A percentile compares a stretch with the other conserved stretches of the same genome.
These are phyloP conservation scores for Phytophthora megakarya DNA, from an alignment of 352 stramenopile species.

Conservation along the genomic window DNA sequence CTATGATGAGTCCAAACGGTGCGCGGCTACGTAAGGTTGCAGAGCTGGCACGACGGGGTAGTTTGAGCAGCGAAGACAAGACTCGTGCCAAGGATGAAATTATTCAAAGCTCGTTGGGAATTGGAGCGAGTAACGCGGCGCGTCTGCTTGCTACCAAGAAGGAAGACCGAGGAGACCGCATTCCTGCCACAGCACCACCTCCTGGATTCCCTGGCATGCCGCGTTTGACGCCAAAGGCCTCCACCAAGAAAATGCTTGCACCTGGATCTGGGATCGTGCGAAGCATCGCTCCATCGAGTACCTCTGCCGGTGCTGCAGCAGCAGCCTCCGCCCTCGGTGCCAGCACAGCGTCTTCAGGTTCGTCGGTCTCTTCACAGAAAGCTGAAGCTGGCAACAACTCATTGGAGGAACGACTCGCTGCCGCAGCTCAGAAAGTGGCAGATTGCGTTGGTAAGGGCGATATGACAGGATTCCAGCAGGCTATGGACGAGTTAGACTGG, in stretches of 20 bases:
- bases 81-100: slow-evolving; percentile 86
- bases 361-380: slow-evolving; percentile 35
- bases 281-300: slow-evolving; percentile 30
- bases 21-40: slow-evolving; percentile 77
- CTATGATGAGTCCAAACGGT: slow-evolving; percentile 87
- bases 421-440: slow-evolving; percentile 68
- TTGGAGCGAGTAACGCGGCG: slow-evolving; percentile 65
- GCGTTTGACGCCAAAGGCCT: slow-evolving; percentile 57
- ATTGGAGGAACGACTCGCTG: slow-evolving; percentile 71
- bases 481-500: slow-evolving; percentile 82
- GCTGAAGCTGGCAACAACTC: slow-evolving; percentile 24
- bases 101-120: slow-evolving; percentile 85
- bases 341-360: slow-evolving; percentile 39
- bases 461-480: slow-evolving; percentile 81
- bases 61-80: slow-evolving; percentile 83
- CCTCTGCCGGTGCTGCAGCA: slow-evolving; percentile 24
- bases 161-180: slow-evolving; percentile 44
- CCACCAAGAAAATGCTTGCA: slow-evolving; percentile 51
- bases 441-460: slow-evolving; percentile 79
- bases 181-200: slow-evolving; percentile 36
- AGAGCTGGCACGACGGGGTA: slow-evolving; percentile 76
- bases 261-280: slow-evolving; percentile 64
- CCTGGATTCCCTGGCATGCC: slow-evolving; percentile 58
- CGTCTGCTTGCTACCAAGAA: slow-evolving; percentile 66
- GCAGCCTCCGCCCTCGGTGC: slow-evolving; percentile 28